A percentile compares a stretch with the other conserved stretches of the same genome.
These are phyloP conservation scores for Populus simonii DNA, from an alignment of 345 rosid species.

Conservation along the genomic window DNA sequence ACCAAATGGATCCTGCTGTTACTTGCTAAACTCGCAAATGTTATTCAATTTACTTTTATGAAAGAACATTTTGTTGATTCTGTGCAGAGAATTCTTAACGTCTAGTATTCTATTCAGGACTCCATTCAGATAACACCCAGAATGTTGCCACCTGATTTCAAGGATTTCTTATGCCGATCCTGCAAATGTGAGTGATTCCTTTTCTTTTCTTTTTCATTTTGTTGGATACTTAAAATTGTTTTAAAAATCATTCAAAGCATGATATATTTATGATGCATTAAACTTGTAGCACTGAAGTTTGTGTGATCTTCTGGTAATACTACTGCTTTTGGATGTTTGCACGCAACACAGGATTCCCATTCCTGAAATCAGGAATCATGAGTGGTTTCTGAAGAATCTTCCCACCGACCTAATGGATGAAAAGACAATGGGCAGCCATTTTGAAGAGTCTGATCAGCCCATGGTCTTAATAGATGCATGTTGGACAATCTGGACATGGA, in stretches of 20 bases:
- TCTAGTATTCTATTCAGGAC: slow-evolving; percentile 28
- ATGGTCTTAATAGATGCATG: slow-evolving; percentile 17
- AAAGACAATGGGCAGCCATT: slow-evolving; percentile 28
- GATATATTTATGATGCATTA: not conserved
- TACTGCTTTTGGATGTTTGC: slow-evolving; percentile 6
- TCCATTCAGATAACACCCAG: slow-evolving; percentile 23
- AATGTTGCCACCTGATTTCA: slow-evolving; percentile 28
- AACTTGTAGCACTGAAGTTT: not conserved
- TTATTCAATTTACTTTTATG: not conserved
- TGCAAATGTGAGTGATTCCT: slow-evolving; percentile 24
- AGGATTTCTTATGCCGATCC: slow-evolving; percentile 30
- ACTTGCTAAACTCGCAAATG: not conserved
- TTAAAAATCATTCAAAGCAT: not conserved
- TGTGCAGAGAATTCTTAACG: slow-evolving; percentile 32
- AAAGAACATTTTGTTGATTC: slow-evolving; percentile 2
- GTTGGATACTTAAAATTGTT: not conserved
- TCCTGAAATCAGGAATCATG: slow-evolving; percentile 30
- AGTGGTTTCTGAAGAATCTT: slow-evolving; percentile 30
- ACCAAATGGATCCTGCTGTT: not conserved
- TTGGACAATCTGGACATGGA: slow-evolving; percentile 32
- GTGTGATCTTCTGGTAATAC: not conserved
- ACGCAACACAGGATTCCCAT: slow-evolving; percentile 25
- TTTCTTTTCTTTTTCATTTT: not conserved
- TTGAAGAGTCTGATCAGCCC: slow-evolving; percentile 35
- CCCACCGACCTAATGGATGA: slow-evolving; percentile 33